Base-by-base conservation (phyloP, 192 early-diverging fungal genomes). In the Linnemannia exigua region DNA sequence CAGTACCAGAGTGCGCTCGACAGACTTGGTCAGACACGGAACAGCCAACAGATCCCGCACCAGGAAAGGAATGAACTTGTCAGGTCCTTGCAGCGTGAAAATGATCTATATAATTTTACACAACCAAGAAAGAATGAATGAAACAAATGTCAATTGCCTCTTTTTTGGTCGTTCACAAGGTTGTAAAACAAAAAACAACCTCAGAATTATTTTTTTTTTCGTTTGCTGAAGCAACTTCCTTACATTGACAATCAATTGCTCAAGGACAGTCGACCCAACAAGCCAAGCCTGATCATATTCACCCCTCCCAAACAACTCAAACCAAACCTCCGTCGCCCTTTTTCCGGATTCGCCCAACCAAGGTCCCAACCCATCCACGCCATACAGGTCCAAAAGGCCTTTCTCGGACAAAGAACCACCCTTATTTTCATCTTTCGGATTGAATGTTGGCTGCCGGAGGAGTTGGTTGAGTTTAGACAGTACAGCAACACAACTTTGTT, bases 201-300 rank as follows among this genome's bases (percentile, higher is more conserved):
- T 6, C 5, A 44, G 3, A 44, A 44, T 44, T 3, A 44, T n/a
- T n/a, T n/a, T n/a, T n/a, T n/a, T n/a, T n/a, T n/a, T n/a, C n/a
- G n/a, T n/a, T n/a, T n/a, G n/a, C n/a, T n/a, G n/a, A n/a, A n/a
- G n/a, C n/a, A n/a, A n/a, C n/a, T n/a, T n/a, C n/a, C 41, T 63
- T 79, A 86, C 84, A 63, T 79, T 86, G 37, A 74, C 70, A 8
- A 86, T 38, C 28, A 86, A 38, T 48, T 86, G 84, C 70, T 86
- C 84, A 19, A 86, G 50, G 25, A 86, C 84, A 6, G 78, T 86
- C 0, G 84, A 80, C 14, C 84, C 84, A 7, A 86, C 63, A 35
- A 80, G 79, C 84, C 74, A 80, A 14, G 84, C 84, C 67, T 86
- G 84, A 48, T 80, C 70, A 25, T 73, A 80, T 5, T 61, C 16